A percentile compares a stretch with the other conserved stretches of the same genome.
Evolutionary conservation across 129 eudicot genomes (phyloP).

Genomic region (Centella asiatica): DNA sequence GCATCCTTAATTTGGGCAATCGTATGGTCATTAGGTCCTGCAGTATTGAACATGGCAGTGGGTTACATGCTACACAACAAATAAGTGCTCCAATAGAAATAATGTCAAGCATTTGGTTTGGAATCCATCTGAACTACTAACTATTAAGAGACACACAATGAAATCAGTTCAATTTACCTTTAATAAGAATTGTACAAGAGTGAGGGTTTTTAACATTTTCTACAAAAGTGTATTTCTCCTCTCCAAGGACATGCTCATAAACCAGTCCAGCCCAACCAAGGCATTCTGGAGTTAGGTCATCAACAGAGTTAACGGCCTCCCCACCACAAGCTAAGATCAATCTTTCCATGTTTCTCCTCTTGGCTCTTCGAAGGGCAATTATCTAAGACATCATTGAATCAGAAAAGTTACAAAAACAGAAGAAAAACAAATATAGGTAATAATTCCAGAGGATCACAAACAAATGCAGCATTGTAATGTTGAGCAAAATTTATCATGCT

Average conservation of each 20-base stretch:
- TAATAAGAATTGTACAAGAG: conserved; percentile 78
- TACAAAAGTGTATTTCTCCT: conserved; percentile 87
- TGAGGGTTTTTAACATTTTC: conserved; percentile 81
- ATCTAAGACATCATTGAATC: conserved; percentile 35
- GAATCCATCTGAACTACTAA: neutral
- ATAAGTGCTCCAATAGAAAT: no score
- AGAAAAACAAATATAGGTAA: neutral
- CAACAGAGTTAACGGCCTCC: conserved; percentile 90
- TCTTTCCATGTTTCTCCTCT: conserved; percentile 89
- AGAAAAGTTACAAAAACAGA: conserved; percentile 13
- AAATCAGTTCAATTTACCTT: conserved; percentile 36
- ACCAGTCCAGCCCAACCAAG: conserved; percentile 99
- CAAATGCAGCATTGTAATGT: neutral
- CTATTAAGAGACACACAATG: neutral
- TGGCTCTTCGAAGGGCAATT: conserved; percentile 93
- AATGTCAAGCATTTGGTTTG: no score
- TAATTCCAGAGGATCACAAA: neutral
- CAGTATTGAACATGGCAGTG: conserved; percentile 11
- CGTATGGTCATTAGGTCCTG: conserved; percentile 94
- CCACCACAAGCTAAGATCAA: conserved; percentile 93
- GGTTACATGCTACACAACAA: no score
- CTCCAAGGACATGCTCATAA: conserved; percentile 95
- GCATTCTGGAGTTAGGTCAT: conserved; percentile 70
- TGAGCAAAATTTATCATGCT: neutral
- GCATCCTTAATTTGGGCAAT: conserved; percentile 98